Evolutionary conservation across 2,329 filamentous ascomycete species (phyloP).

Genomic region (Cercospora zeina): DNA sequence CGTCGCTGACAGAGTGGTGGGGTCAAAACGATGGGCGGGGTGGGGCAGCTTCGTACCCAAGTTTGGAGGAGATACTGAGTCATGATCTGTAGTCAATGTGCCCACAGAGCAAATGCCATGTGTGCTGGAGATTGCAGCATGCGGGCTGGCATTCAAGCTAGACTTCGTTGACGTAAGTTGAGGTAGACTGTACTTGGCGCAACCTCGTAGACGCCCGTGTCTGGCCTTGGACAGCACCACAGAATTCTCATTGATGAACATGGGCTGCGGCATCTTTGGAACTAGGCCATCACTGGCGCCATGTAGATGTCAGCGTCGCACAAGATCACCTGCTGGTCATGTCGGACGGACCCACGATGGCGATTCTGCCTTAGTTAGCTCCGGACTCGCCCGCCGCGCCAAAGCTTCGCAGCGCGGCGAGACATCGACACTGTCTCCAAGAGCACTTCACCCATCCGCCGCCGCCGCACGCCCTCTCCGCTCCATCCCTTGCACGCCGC

Average conservation of each 20-base stretch:
- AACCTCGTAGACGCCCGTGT: too few relatives aligned
- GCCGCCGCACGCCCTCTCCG: neutral
- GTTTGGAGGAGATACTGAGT: constrained; percentile 21
- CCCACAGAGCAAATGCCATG: neutral
- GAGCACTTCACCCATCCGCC: constrained; percentile 3
- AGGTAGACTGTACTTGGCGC: too few relatives aligned
- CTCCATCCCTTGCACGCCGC: constrained; percentile 2
- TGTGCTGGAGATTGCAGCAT: neutral
- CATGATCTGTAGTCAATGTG: constrained; percentile 16
- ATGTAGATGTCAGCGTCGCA: neutral
- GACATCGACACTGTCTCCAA: neutral
- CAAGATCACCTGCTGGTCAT: constrained; percentile 4
- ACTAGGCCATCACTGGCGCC: neutral
- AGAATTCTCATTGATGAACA: too few relatives aligned
- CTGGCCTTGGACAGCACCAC: too few relatives aligned
- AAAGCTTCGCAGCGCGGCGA: neutral
- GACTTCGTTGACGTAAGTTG: neutral
- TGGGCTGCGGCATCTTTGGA: too few relatives aligned
- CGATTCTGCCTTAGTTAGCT: neutral
- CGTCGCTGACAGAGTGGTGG: constrained; percentile 34
- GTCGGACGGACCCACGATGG: neutral
- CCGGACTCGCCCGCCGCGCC: constrained; percentile 1
- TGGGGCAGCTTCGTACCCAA: constrained; percentile 10
- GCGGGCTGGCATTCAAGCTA: neutral
- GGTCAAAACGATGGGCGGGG: constrained; percentile 13